Conservation (phyloP, 2,329 filamentous ascomycete genomes). For the Penicillium occitanis region DNA sequence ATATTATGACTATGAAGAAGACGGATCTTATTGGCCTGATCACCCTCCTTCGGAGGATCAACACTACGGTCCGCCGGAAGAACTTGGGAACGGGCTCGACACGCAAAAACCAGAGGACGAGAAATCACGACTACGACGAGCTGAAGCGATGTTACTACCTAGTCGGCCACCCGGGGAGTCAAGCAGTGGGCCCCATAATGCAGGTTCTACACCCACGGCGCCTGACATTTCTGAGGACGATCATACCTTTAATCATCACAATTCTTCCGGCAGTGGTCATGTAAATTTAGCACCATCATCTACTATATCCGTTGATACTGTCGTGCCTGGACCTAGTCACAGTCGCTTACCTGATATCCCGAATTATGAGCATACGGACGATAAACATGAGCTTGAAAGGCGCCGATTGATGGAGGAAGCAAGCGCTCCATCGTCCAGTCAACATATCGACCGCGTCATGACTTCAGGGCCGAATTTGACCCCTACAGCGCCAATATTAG, state of each 20-base stretch:
- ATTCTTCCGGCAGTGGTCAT: constrained; percentile 34
- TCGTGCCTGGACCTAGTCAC: constrained; percentile 37
- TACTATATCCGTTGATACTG: constrained; percentile 33
- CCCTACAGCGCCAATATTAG: constrained; percentile 60
- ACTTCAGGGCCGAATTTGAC: constrained; percentile 23
- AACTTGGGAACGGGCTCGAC: constrained; percentile 45
- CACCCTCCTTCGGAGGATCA: constrained; percentile 31
- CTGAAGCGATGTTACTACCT: constrained; percentile 76
- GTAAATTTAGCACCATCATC: constrained; percentile 33
- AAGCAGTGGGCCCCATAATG: constrained; percentile 49
- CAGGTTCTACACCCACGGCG: constrained; percentile 43
- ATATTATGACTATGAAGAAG: constrained; percentile 27
- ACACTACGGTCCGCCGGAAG: constrained; percentile 27
- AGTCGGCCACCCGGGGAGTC: constrained; percentile 66
- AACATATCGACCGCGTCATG: constrained; percentile 22
- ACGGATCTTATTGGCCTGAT: constrained; percentile 23
- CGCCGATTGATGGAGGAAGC: constrained; percentile 63
- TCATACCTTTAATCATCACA: constrained; percentile 30
- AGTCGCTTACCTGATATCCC: constrained; percentile 42
- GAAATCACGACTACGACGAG: constrained; percentile 74
- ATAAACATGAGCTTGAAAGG: constrained; percentile 76
- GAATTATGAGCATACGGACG: constrained; percentile 54
- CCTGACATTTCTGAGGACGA: constrained; percentile 51
- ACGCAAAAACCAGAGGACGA: constrained; percentile 68
- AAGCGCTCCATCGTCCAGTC: constrained; percentile 55